These are phyloP conservation scores for Taphrina betulina DNA, from an alignment of 1,139 yeast species.

Conservation along the genomic window DNA sequence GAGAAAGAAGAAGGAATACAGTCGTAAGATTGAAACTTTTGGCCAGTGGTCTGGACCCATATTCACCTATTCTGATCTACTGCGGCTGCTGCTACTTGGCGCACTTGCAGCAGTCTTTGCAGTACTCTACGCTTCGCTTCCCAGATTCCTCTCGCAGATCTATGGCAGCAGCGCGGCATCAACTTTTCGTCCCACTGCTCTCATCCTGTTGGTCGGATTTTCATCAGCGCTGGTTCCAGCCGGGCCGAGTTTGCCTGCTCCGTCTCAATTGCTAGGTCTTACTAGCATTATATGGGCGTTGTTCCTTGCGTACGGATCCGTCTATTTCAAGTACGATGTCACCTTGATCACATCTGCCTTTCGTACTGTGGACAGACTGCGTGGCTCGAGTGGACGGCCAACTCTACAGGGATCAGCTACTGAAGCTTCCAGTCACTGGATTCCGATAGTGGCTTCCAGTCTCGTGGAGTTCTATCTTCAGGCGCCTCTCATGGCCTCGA, in stretches of 20 bases:
- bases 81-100: too few relatives aligned
- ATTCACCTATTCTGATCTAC: too few relatives aligned
- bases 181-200: constrained; percentile 2
- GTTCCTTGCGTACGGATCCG: not conserved
- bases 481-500: constrained; percentile 1
- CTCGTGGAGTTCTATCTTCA: not conserved
- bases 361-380: not conserved
- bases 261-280: not conserved
- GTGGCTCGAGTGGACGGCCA: not conserved
- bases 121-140: too few relatives aligned
- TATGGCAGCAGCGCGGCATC: not conserved
- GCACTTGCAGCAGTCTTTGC: too few relatives aligned
- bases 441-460: constrained; percentile 2
- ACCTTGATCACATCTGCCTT: not conserved
- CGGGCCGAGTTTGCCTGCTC: not conserved
- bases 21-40: too few relatives aligned
- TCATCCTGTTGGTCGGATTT: not conserved
- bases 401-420: too few relatives aligned
- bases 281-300: not conserved
- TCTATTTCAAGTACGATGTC: not conserved
- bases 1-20: too few relatives aligned
- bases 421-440: not conserved
- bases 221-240: not conserved
- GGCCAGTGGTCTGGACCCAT: too few relatives aligned
- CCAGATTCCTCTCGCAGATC: constrained; percentile 5